These are phyloP conservation scores for Fragaria iinumae DNA, from an alignment of 306 rosid genomes.

Conservation along the genomic window DNA sequence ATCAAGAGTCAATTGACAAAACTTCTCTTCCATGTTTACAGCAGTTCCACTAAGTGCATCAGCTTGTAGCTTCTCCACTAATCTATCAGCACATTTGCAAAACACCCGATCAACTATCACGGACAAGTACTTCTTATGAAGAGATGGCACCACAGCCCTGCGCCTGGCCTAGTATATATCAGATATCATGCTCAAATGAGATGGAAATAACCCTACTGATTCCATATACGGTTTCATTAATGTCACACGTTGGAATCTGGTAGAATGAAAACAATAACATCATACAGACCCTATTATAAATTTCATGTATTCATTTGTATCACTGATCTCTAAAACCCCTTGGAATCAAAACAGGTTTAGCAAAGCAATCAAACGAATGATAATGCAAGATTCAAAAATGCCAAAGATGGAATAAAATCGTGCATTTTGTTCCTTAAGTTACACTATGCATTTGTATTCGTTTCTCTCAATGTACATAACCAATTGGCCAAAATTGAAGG, in stretches of 20 bases:
- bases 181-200: slow-evolving; percentile 24
- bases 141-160: slow-evolving; percentile 97
- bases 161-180: slow-evolving; percentile 70
- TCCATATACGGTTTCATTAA: background rate
- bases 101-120: slow-evolving; percentile 84
- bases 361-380: slow-evolving; percentile 4
- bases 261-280: background rate
- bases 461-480: background rate
- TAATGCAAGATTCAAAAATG: background rate
- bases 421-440: background rate
- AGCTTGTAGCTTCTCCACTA: slow-evolving; percentile 80
- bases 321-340: background rate
- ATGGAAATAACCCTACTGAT: background rate
- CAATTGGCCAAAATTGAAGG: background rate
- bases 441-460: background rate
- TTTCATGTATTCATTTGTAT: background rate
- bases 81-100: slow-evolving; percentile 79
- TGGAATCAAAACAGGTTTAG: background rate
- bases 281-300: background rate
- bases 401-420: background rate
- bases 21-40: slow-evolving; percentile 88
- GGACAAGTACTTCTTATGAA: slow-evolving; percentile 86
- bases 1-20: slow-evolving; percentile 91
- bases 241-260: background rate
- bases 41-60: slow-evolving; percentile 62